These are phyloP conservation scores for Dendrostoma leiphaemia DNA, from an alignment of 2,329 filamentous ascomycete genomes.

Conservation along the genomic window DNA sequence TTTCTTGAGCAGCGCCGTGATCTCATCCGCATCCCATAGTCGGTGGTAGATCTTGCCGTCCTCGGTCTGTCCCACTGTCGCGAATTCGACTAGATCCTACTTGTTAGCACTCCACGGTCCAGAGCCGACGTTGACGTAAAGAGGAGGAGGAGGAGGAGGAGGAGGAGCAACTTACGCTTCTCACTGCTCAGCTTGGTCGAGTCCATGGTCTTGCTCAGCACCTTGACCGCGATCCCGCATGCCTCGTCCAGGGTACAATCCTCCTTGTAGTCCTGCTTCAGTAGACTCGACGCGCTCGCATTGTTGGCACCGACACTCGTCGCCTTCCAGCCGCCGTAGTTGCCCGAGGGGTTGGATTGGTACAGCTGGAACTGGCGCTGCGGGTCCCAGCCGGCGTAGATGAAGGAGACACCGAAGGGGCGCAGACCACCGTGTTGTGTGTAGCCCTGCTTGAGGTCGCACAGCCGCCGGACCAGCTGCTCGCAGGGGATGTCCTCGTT, in stretches of 20 bases:
- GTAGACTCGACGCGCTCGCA: conserved; percentile 89
- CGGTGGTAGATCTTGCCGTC: conserved; percentile 98
- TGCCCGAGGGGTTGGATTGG: conserved; percentile 97
- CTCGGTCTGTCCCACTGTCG: conserved; percentile 93
- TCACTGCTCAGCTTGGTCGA: conserved; percentile 98
- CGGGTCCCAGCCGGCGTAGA: conserved; percentile 97
- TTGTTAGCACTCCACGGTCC: too few species aligned
- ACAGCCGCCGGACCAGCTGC: conserved; percentile 92
- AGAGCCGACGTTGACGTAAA: conserved; percentile 4
- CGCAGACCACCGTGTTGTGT: conserved; percentile 98
- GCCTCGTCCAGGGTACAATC: conserved; percentile 95
- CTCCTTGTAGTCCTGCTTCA: conserved; percentile 99
- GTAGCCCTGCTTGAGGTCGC: conserved; percentile 98
- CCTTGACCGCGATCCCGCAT: conserved; percentile 96
- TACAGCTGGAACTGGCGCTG: conserved; percentile 98
- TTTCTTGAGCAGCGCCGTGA: conserved; percentile 89
- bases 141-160: not conserved
- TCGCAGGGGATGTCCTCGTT: conserved; percentile 99
- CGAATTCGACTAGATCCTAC: conserved; percentile 77
- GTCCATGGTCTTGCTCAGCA: conserved; percentile 99
- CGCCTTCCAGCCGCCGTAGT: conserved; percentile 99
- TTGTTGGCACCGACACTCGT: conserved; percentile 98
- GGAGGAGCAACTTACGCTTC: conserved; percentile 71
- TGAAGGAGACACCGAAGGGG: conserved; percentile 98
- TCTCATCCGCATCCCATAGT: conserved; percentile 95